A percentile compares a stretch with the other conserved stretches of the same genome.
These are phyloP conservation scores for Panellus pusillus DNA, from an alignment of 768 basidiomycete genomes.

Conservation along the genomic window DNA sequence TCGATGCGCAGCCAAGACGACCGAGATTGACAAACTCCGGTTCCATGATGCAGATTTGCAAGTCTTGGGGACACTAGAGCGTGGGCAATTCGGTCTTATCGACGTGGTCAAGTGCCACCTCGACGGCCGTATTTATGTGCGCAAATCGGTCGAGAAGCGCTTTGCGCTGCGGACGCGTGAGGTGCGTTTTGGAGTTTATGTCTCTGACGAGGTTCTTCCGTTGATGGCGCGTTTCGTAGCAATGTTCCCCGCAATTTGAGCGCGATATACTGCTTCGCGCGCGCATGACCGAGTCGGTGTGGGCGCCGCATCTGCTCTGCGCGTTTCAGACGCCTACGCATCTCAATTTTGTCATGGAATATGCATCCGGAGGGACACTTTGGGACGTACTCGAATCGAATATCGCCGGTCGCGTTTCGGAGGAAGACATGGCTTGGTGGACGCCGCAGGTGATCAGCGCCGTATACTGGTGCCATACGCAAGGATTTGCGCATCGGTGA, in stretches of 20 bases:
- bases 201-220: not conserved
- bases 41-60: constrained; percentile 74
- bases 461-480: constrained; percentile 87
- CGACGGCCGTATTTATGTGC: constrained; percentile 73
- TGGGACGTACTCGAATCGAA: constrained; percentile 86
- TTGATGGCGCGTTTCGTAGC: constrained; percentile 45
- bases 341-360: constrained; percentile 81
- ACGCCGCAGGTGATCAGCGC: constrained; percentile 80
- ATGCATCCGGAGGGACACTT: constrained; percentile 81
- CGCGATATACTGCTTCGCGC: constrained; percentile 76
- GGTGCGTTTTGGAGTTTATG: constrained; percentile 43
- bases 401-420: constrained; percentile 57
- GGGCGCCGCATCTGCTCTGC: constrained; percentile 82
- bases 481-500: constrained; percentile 88
- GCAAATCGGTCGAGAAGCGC: constrained; percentile 80
- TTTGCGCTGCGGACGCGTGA: constrained; percentile 72
- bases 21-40: constrained; percentile 64
- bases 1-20: constrained; percentile 56
- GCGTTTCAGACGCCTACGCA: constrained; percentile 80
- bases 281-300: constrained; percentile 47
- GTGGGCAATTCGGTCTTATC: constrained; percentile 85
- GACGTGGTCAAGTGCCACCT: constrained; percentile 78
- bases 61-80: constrained; percentile 72
- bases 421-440: constrained; percentile 82
- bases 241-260: constrained; percentile 83